These are phyloP conservation scores for Kalanchoe fedtschenkoi DNA, from an alignment of 164 flowering plant species.

Conservation along the genomic window DNA sequence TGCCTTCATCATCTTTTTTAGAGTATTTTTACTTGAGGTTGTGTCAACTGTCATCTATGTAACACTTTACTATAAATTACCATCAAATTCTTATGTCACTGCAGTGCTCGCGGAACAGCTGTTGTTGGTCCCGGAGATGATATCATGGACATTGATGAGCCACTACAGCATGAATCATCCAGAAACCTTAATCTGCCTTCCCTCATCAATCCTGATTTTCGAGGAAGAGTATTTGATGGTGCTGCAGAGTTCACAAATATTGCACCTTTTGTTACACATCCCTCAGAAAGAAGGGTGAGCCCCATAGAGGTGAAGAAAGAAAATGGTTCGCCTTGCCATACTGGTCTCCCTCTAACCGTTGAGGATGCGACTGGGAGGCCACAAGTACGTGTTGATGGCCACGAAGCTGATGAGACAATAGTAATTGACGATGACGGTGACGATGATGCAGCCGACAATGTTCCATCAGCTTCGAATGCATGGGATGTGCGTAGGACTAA, in stretches of 20 bases:
- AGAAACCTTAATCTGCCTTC: slow-evolving; percentile 36
- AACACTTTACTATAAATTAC: neutral
- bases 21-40: too few species aligned
- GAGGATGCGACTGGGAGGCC: slow-evolving; percentile 66
- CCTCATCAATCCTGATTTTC: slow-evolving; percentile 33
- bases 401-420: slow-evolving; percentile 50
- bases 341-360: slow-evolving; percentile 40
- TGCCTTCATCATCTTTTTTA: neutral
- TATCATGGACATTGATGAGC: slow-evolving; percentile 80
- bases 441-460: slow-evolving; percentile 29
- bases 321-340: slow-evolving; percentile 24
- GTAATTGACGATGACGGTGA: slow-evolving; percentile 54
- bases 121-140: slow-evolving; percentile 34
- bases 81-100: neutral
- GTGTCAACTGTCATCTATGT: too few species aligned
- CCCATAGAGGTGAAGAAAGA: slow-evolving; percentile 83
- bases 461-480: slow-evolving; percentile 4
- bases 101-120: slow-evolving; percentile 15
- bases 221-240: too few species aligned
- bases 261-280: slow-evolving; percentile 61
- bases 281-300: slow-evolving; percentile 77
- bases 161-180: slow-evolving; percentile 24
- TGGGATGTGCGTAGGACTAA: neutral
- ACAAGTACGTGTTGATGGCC: slow-evolving; percentile 24
- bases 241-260: too few species aligned